Evolutionary conservation across 169 alveolate genomes (phyloP).

Genomic region (Eimeria sp.): DNA sequence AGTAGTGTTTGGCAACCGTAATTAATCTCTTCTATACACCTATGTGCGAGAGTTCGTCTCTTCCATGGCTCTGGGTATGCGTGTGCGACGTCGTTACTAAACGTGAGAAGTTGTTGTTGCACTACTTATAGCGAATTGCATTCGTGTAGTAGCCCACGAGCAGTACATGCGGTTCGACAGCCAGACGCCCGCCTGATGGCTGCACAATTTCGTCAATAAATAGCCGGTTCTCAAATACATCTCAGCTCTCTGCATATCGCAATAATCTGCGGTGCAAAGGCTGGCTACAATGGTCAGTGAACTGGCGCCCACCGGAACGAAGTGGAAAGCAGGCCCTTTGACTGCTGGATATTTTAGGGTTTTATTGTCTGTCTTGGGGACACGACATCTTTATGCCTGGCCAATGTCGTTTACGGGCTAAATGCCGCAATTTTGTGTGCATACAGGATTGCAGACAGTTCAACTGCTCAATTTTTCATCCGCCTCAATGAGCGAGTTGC

Average conservation of each 20-base stretch:
- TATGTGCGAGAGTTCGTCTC: neutral
- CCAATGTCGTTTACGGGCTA: neutral
- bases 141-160: neutral
- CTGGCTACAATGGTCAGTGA: neutral
- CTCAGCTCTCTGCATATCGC: neutral
- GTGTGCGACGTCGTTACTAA: neutral
- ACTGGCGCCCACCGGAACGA: neutral
- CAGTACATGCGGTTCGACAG: neutral
- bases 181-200: neutral
- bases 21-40: neutral
- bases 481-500: neutral
- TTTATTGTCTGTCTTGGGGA: neutral
- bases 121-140: neutral
- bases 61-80: neutral
- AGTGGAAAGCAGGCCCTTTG: constrained; percentile 1
- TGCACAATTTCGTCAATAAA: neutral
- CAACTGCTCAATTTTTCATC: neutral
- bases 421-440: neutral
- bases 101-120: neutral
- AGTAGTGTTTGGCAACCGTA: neutral
- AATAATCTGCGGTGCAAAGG: neutral
- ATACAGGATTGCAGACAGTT: neutral
- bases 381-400: neutral
- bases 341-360: neutral
- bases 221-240: neutral